Evolutionary conservation across 129 eudicot species (phyloP).

Genomic region (Escallonia herrerae): DNA sequence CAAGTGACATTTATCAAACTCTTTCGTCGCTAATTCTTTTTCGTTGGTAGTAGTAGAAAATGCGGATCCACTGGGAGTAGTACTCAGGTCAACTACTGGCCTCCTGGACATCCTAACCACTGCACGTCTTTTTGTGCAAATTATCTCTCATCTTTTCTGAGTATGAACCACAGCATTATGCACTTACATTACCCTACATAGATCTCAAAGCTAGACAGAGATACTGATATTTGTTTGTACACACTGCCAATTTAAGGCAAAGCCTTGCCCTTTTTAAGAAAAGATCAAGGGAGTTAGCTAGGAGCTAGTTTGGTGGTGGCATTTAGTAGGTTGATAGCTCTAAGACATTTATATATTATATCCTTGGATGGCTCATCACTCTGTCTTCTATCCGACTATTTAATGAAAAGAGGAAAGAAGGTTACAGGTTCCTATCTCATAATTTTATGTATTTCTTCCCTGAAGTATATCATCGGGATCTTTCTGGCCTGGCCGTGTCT

Average conservation of each 20-base stretch:
- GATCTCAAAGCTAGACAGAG: background rate
- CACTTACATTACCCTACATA: background rate
- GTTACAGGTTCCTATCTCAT: slow-evolving; percentile 17
- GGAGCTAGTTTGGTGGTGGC: background rate
- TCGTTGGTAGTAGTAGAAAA: too few relatives aligned
- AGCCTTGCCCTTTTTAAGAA: background rate
- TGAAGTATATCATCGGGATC: background rate
- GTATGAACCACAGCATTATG: too few relatives aligned
- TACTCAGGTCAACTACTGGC: too few relatives aligned
- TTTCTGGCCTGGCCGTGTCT: background rate
- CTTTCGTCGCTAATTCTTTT: too few relatives aligned
- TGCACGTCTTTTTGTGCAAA: too few relatives aligned
- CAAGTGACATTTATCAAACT: too few relatives aligned
- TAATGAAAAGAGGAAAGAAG: slow-evolving; percentile 12
- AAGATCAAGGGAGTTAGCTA: background rate
- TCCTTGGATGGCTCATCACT: background rate
- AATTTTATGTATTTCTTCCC: background rate
- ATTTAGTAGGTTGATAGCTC: background rate
- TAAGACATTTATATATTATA: too few relatives aligned
- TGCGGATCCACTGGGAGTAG: too few relatives aligned
- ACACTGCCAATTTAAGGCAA: background rate
- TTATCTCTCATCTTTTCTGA: too few relatives aligned
- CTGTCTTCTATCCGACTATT: slow-evolving; percentile 5
- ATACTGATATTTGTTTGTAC: background rate
- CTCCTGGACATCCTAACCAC: too few relatives aligned